phyloP scores from a whole-genome alignment of 2,329 filamentous ascomycete species.

The Ophiostoma triangulosporum region DNA sequence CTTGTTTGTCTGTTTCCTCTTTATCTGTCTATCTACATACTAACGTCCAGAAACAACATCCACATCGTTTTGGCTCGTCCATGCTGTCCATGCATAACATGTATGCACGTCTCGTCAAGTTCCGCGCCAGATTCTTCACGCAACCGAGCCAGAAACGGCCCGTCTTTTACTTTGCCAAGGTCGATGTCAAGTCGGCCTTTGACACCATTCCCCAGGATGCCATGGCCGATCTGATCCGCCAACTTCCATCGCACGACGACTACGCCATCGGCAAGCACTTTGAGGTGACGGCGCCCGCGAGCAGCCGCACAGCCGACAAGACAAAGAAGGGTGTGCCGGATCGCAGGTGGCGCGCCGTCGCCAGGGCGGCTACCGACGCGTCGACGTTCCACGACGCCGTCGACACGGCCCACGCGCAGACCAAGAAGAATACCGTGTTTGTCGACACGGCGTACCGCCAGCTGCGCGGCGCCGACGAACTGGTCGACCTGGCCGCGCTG shows the following conservation, averaged over 20 bases:
- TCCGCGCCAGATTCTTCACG: constrained; percentile 42
- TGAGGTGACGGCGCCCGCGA: constrained; percentile 35
- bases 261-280: constrained; percentile 67
- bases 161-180: constrained; percentile 71
- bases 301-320: background rate
- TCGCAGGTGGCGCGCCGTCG: constrained; percentile 38
- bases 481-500: constrained; percentile 59
- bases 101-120: constrained; percentile 56
- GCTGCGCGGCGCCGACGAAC: constrained; percentile 38
- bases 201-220: constrained; percentile 83
- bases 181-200: constrained; percentile 86
- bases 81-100: constrained; percentile 75
- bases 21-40: background rate
- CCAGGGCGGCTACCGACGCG: constrained; percentile 29
- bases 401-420: constrained; percentile 25
- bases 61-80: constrained; percentile 57
- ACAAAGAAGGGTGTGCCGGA: constrained; percentile 23
- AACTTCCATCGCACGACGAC: constrained; percentile 37
- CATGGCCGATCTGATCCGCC: constrained; percentile 52
- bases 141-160: constrained; percentile 21
- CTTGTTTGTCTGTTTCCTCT: background rate
- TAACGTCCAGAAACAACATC: constrained; percentile 23
- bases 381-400: constrained; percentile 33
- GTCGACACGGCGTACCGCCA: constrained; percentile 53
- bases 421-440: constrained; percentile 58